Conservation (phyloP, 345 rosid species). For the Cardamine resedifolia region DNA sequence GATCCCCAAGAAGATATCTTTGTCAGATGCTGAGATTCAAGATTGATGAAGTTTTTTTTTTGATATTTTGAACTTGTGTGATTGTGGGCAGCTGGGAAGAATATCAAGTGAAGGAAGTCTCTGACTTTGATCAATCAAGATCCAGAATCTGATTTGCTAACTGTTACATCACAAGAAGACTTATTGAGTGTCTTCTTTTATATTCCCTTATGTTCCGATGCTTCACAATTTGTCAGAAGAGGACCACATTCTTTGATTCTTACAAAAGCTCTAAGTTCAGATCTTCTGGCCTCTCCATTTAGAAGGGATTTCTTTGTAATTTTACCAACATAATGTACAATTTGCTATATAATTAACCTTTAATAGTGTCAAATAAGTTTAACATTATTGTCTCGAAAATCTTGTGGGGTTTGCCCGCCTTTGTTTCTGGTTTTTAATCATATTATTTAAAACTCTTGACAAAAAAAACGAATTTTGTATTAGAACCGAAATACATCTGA, state of each 20-base stretch:
- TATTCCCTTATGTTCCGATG: constrained; percentile 20
- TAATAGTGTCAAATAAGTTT: not conserved
- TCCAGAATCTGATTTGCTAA: constrained; percentile 8
- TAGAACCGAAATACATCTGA: not conserved
- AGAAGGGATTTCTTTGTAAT: constrained; percentile 9
- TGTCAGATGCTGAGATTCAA: constrained; percentile 4
- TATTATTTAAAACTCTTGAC: not conserved
- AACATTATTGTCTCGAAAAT: constrained; percentile 40
- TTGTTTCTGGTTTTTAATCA: not conserved
- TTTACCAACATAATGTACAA: not conserved
- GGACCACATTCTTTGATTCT: constrained; percentile 21
- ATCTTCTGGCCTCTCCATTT: constrained; percentile 21
- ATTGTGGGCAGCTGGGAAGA: not conserved
- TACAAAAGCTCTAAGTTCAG: not conserved
- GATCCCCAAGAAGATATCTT: not conserved
- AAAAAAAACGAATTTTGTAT: not conserved
- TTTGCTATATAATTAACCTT: not conserved
- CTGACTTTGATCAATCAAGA: constrained; percentile 27
- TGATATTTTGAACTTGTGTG: constrained; percentile 3
- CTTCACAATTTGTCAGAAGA: constrained; percentile 26
- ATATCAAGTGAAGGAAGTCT: constrained; percentile 12
- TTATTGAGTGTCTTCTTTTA: constrained; percentile 18
- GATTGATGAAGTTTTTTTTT: not conserved
- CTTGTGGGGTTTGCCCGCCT: constrained; percentile 86
- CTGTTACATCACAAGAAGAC: constrained; percentile 33